These are phyloP conservation scores for Candida pseudoviswanathii DNA, from an alignment of 1,139 yeast genomes.

Conservation along the genomic window DNA sequence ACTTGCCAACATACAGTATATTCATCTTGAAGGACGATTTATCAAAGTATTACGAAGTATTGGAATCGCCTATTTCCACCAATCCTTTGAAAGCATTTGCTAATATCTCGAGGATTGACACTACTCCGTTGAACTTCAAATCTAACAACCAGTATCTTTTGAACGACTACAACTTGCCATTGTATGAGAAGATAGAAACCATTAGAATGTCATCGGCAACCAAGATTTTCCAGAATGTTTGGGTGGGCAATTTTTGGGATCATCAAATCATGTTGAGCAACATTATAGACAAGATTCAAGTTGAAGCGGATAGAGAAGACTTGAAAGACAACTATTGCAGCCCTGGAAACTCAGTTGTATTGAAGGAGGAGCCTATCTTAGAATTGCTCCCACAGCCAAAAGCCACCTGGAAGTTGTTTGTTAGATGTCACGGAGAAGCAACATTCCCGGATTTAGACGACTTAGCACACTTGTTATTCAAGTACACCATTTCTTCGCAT, in stretches of 20 bases:
- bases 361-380: slow-evolving; percentile 15
- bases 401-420: slow-evolving; percentile 41
- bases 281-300: slow-evolving; percentile 18
- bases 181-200: slow-evolving; percentile 80
- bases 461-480: slow-evolving; percentile 39
- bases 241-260: slow-evolving; percentile 78
- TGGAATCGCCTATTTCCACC: slow-evolving; percentile 3
- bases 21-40: slow-evolving; percentile 18
- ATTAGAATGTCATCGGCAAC: slow-evolving; percentile 84
- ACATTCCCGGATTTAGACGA: slow-evolving; percentile 50
- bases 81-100: slow-evolving; percentile 10
- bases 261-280: slow-evolving; percentile 38
- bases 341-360: slow-evolving; percentile 28
- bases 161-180: slow-evolving; percentile 74
- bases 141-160: slow-evolving; percentile 9
- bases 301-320: not conserved
- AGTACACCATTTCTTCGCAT: slow-evolving; percentile 30
- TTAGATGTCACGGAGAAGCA: slow-evolving; percentile 57
- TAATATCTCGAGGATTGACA: slow-evolving; percentile 10
- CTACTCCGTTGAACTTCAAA: slow-evolving; percentile 6
- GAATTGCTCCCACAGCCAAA: slow-evolving; percentile 34
- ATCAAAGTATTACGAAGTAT: slow-evolving; percentile 3
- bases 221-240: slow-evolving; percentile 54
- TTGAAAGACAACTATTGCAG: slow-evolving; percentile 48
- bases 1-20: slow-evolving; percentile 17